Percentiles rank a stretch among this genome's conserved stretches.
Evolutionary conservation across 1,284 basidiomycete genomes (phyloP).

Genomic region (Stereum hirsutum): DNA sequence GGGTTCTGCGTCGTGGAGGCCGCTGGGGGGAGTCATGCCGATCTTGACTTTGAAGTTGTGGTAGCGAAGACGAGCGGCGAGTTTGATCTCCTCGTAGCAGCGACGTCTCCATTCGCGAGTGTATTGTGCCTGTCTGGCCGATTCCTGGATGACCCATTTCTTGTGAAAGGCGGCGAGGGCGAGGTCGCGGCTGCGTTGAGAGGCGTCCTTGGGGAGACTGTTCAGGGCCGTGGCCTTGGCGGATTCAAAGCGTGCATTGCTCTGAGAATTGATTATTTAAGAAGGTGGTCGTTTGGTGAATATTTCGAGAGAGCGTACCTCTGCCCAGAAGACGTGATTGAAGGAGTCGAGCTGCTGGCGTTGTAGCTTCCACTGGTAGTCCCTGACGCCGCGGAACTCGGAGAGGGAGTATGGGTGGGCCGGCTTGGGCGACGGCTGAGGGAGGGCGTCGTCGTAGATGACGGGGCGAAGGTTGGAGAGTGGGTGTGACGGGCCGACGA

Average conservation of each 20-base stretch:
- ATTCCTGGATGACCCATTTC: constrained; percentile 64
- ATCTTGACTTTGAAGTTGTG: constrained; percentile 24
- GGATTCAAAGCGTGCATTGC: constrained; percentile 62
- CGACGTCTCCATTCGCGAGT: constrained; percentile 53
- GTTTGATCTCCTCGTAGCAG: constrained; percentile 42
- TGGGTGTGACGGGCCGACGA: constrained; percentile 65
- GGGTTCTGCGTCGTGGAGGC: neutral
- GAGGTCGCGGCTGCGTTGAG: constrained; percentile 43
- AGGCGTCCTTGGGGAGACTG: constrained; percentile 42
- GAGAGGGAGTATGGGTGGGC: constrained; percentile 65
- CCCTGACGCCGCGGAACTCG: constrained; percentile 48
- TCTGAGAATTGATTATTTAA: constrained; percentile 29
- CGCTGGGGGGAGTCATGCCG: neutral
- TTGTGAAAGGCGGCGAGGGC: constrained; percentile 63
- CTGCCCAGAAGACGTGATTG: constrained; percentile 68
- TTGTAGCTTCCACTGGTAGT: constrained; percentile 62
- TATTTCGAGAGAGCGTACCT: constrained; percentile 37
- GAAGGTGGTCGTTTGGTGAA: constrained; percentile 3
- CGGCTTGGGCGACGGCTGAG: constrained; percentile 15
- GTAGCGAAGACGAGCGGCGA: constrained; percentile 42
- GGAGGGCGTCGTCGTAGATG: constrained; percentile 51
- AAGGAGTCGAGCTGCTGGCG: constrained; percentile 60
- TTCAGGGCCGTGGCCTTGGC: constrained; percentile 49
- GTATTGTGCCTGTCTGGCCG: constrained; percentile 43
- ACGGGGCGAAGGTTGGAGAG: constrained; percentile 71